phyloP scores from a whole-genome alignment of 2,329 filamentous ascomycete genomes.

The Verticillium nubilum region DNA sequence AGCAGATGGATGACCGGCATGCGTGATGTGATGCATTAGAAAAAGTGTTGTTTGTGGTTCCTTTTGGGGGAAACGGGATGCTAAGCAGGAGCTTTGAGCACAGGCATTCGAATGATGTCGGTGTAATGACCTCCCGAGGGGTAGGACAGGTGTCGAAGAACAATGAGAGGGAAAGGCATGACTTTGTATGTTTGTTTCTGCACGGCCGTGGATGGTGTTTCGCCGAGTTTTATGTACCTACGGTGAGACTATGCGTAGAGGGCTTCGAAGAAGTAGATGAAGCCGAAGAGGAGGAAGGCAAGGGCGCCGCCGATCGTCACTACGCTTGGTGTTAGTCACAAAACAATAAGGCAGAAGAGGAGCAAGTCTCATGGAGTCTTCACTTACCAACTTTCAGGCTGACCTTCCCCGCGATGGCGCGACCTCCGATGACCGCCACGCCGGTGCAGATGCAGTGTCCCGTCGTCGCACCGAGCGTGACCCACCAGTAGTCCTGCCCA shows the following conservation, averaged over 20 bases:
- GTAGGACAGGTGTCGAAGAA: no score
- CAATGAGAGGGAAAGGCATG: no score
- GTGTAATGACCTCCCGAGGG: background rate
- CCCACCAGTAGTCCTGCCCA: conserved; percentile 98
- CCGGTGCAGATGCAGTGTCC: conserved; percentile 90
- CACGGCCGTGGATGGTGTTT: background rate
- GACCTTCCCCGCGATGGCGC: conserved; percentile 87
- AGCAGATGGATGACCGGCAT: background rate
- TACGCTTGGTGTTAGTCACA: conserved; percentile 25
- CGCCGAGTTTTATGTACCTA: background rate
- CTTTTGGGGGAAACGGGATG: background rate
- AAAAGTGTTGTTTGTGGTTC: background rate
- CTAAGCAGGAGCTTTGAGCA: background rate
- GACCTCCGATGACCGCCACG: conserved; percentile 84
- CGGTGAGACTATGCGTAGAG: conserved; percentile 43
- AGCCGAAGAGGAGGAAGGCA: conserved; percentile 84
- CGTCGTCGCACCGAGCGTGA: conserved; percentile 79
- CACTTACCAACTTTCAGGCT: conserved; percentile 92
- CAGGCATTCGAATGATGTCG: background rate
- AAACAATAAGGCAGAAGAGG: background rate
- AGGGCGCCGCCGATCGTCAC: conserved; percentile 88
- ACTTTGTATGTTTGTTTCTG: no score
- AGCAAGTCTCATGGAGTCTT: background rate
- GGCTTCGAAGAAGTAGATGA: conserved; percentile 86
- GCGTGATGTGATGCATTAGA: background rate